Conservation (phyloP, 2,329 filamentous ascomycete species). For the Epichloe amarillans region DNA sequence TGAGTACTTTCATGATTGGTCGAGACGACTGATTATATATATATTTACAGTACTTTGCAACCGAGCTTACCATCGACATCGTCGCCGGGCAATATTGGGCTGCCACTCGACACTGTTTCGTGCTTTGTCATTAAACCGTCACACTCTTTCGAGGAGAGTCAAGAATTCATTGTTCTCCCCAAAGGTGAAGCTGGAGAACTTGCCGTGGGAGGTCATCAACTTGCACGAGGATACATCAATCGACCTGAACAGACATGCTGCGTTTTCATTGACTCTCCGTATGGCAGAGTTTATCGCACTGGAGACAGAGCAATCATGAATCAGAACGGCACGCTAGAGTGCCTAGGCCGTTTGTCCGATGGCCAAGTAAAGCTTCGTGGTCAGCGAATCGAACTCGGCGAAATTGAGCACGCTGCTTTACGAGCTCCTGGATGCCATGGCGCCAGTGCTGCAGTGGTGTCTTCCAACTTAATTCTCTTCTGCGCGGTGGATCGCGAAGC, state of each 20-base stretch:
- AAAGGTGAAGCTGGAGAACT: constrained; percentile 64
- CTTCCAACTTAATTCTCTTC: constrained; percentile 60
- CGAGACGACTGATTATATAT: neutral
- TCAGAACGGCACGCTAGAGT: constrained; percentile 60
- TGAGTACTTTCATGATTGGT: neutral
- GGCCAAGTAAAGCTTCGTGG: constrained; percentile 82
- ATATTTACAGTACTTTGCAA: constrained; percentile 48
- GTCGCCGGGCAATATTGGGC: constrained; percentile 57
- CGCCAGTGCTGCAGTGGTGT: constrained; percentile 53
- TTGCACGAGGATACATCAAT: constrained; percentile 73
- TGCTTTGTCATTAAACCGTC: constrained; percentile 51
- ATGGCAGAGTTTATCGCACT: constrained; percentile 67
- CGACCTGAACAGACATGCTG: constrained; percentile 58
- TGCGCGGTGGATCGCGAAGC: constrained; percentile 39
- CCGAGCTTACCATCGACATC: constrained; percentile 42
- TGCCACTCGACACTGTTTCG: constrained; percentile 70
- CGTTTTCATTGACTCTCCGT: constrained; percentile 55
- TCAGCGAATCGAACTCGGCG: constrained; percentile 69
- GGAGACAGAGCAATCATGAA: constrained; percentile 68
- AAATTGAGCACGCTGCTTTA: constrained; percentile 58
- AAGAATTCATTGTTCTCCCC: constrained; percentile 40
- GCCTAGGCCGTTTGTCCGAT: constrained; percentile 62
- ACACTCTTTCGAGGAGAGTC: constrained; percentile 6
- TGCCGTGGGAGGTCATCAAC: constrained; percentile 65
- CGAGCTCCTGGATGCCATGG: constrained; percentile 48